Evolutionary conservation across 1,284 basidiomycete genomes (phyloP).

Genomic region (Cystobasidium slooffiae): DNA sequence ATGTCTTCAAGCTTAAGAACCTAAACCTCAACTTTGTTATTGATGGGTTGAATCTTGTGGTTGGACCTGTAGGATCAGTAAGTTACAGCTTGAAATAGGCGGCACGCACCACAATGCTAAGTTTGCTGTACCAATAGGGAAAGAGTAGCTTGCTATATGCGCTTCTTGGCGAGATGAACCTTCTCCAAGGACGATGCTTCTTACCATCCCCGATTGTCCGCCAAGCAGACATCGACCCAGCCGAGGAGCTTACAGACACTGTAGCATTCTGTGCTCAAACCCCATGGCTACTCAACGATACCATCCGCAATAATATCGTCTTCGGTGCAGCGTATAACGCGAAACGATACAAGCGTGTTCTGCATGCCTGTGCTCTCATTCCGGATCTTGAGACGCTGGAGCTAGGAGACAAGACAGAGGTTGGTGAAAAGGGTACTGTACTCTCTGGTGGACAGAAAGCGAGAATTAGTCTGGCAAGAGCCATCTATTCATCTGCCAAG

Average conservation of each 20-base stretch:
- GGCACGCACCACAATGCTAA: background rate
- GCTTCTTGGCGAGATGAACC: slow-evolving; percentile 65
- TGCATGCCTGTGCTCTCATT: slow-evolving; percentile 77
- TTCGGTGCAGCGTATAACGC: slow-evolving; percentile 73
- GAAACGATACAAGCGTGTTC: slow-evolving; percentile 69
- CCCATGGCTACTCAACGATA: slow-evolving; percentile 78
- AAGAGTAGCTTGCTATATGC: slow-evolving; percentile 73
- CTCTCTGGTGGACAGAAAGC: slow-evolving; percentile 73
- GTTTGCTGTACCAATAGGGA: slow-evolving; percentile 57
- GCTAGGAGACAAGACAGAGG: slow-evolving; percentile 77
- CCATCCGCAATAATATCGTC: slow-evolving; percentile 77
- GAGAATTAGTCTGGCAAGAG: slow-evolving; percentile 56
- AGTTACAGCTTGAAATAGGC: background rate
- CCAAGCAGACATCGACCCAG: slow-evolving; percentile 56
- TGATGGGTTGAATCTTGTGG: slow-evolving; percentile 67
- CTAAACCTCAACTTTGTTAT: slow-evolving; percentile 70
- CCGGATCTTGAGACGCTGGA: slow-evolving; percentile 75
- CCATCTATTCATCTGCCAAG: slow-evolving; percentile 58
- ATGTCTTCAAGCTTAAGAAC: slow-evolving; percentile 59
- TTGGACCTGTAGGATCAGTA: slow-evolving; percentile 75
- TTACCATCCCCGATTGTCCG: slow-evolving; percentile 62
- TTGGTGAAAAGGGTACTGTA: slow-evolving; percentile 71
- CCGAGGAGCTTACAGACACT: slow-evolving; percentile 69
- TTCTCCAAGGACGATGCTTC: slow-evolving; percentile 61
- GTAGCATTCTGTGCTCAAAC: slow-evolving; percentile 87